Percentiles rank a stretch among this genome's conserved stretches.
phyloP scores from a whole-genome alignment of 1,139 yeast species.

The Geotrichum restrictum region DNA sequence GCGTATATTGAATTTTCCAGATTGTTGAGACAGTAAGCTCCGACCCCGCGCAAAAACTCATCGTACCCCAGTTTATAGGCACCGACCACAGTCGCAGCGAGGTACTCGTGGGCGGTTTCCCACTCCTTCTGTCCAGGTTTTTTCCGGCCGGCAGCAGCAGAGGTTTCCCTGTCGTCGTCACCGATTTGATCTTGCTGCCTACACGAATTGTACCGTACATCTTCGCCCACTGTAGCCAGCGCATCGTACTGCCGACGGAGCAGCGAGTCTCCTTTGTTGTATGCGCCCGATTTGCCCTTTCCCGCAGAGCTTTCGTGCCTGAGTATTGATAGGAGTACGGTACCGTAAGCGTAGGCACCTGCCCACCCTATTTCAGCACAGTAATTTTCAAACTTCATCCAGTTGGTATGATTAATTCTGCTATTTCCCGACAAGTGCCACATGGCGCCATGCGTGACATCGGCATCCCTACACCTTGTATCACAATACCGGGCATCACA shows the following conservation, averaged over 20 bases:
- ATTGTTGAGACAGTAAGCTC: slow-evolving; percentile 71
- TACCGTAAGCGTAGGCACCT: slow-evolving; percentile 63
- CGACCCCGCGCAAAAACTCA: slow-evolving; percentile 59
- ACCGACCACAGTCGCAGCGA: slow-evolving; percentile 50
- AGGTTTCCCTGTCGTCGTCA: slow-evolving; percentile 43
- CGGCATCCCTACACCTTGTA: slow-evolving; percentile 36
- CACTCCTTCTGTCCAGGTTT: too few species aligned
- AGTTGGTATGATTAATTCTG: slow-evolving; percentile 47
- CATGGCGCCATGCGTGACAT: slow-evolving; percentile 52
- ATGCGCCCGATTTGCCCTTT: not conserved
- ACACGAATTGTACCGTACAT: slow-evolving; percentile 51
- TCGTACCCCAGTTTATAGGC: slow-evolving; percentile 45
- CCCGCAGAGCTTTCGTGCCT: slow-evolving; percentile 49
- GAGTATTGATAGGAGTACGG: slow-evolving; percentile 61
- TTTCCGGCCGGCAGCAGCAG: slow-evolving; percentile 56
- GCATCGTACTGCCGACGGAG: slow-evolving; percentile 49
- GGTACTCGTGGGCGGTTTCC: slow-evolving; percentile 53
- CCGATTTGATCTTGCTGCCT: slow-evolving; percentile 58
- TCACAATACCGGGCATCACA: slow-evolving; percentile 34
- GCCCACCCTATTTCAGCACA: slow-evolving; percentile 66
- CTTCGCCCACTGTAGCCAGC: slow-evolving; percentile 70
- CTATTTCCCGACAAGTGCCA: slow-evolving; percentile 46
- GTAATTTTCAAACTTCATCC: slow-evolving; percentile 55
- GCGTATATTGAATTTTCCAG: slow-evolving; percentile 55
- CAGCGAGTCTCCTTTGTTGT: slow-evolving; percentile 18